Base-by-base conservation (phyloP, 352 stramenopile genomes). In the Pythium brassicae region DNA sequence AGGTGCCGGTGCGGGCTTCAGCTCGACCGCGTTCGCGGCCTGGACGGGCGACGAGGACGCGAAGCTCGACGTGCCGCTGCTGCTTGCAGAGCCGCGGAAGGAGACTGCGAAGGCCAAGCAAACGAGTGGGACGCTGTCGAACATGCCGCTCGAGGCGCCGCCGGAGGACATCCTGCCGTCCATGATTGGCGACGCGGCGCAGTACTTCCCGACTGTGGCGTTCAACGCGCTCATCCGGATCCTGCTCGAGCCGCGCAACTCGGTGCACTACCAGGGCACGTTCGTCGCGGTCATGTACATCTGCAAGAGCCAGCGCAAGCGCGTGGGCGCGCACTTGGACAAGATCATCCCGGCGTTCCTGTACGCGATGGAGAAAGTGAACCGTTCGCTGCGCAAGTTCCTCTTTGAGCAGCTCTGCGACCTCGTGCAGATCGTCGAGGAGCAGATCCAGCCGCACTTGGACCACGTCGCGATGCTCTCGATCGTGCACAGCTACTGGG, bases 261-360 rank as follows among this genome's bases (percentile, higher is more conserved):
- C 92, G 25, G 92, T 96, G 20, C 95, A 99, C 55, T 98, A 99
- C 64, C 87, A 97, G 29, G 97, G 96, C 55, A 97, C 97, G 5
- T 98, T 99, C 59, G 96, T 99, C 50, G 95, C 97, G 20, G 94
- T 99, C 50, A 99, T 98, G 83, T 98, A 98, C 63, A 99, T 99
- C 61, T 99, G 98, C 75, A 97, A 98, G 67, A 95, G 85, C 47
- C 85, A 99, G 35, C 92, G 94, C 0, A 83, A 98, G 40, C 84
- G 87, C 32, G 98, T 97, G 62, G 94, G 96, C 11, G 88, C 87
- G 19, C 99, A 99, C 65, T 74, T 99, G 23, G 88, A 96, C 54
- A 91, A 96, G 44, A 98, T 99, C 68, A 94, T 99, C 27, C 97
- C 97, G 26, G 94, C 98, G 39, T 98, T 99, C 52, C 69, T 99